These are phyloP conservation scores for Psidium friedrichsthalianum DNA, from an alignment of 345 rosid species.

Conservation along the genomic window DNA sequence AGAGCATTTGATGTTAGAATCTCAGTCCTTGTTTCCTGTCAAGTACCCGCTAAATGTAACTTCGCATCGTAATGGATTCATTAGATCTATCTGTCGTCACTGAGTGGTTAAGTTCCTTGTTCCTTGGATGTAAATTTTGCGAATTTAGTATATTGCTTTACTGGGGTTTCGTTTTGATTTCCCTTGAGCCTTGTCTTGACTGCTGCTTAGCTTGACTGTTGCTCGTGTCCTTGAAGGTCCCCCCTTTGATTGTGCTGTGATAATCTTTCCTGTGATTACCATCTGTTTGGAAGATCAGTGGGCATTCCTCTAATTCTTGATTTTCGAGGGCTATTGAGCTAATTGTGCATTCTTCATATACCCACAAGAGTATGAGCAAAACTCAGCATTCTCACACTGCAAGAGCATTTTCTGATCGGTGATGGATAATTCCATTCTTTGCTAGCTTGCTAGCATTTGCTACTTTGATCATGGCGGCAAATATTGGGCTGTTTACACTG, in stretches of 20 bases:
- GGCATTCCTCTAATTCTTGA: not conserved
- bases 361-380: conserved; percentile 33
- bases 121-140: not conserved
- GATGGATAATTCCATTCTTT: conserved; percentile 74
- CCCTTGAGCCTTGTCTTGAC: not conserved
- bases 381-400: conserved; percentile 47
- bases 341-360: not conserved
- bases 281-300: not conserved
- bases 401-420: conserved; percentile 59
- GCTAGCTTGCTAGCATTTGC: conserved; percentile 66
- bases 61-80: not conserved
- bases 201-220: not conserved
- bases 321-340: not conserved
- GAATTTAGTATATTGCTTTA: not conserved
- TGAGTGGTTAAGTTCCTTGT: not conserved
- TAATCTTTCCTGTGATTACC: not conserved
- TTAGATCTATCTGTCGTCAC: not conserved
- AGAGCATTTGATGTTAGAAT: not conserved
- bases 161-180: not conserved
- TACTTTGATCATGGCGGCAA: conserved; percentile 41
- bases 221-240: not conserved
- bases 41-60: not conserved
- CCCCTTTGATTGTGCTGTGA: not conserved
- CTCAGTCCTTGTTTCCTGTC: not conserved
- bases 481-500: conserved; percentile 25